A percentile compares a stretch with the other conserved stretches of the same genome.
Conservation (phyloP, 2,329 filamentous ascomycete genomes). For the Beauveria bassiana region DNA sequence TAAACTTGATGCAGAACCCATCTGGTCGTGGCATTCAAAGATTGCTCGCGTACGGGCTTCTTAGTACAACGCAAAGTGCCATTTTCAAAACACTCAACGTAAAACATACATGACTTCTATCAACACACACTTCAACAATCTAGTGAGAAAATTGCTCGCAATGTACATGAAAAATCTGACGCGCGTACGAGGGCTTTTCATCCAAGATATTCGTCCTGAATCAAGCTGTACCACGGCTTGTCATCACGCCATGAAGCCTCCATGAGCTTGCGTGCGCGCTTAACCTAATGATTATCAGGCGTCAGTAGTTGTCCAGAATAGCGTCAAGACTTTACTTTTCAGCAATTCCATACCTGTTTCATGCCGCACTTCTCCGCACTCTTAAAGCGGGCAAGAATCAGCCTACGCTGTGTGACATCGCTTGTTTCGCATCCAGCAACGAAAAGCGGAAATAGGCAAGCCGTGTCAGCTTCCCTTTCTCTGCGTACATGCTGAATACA, state of each 20-base stretch:
- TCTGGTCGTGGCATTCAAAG: neutral
- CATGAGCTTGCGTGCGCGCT: constrained; percentile 56
- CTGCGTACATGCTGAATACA: constrained; percentile 54
- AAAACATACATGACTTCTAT: constrained; percentile 1
- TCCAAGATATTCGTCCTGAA: constrained; percentile 61
- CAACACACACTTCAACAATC: constrained; percentile 5
- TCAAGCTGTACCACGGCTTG: constrained; percentile 60
- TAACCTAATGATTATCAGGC: constrained; percentile 32
- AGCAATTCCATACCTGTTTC: constrained; percentile 53
- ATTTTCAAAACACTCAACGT: neutral
- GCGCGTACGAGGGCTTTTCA: constrained; percentile 24
- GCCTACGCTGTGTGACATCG: constrained; percentile 44
- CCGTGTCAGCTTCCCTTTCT: constrained; percentile 66
- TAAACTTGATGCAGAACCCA: neutral
- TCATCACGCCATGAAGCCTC: constrained; percentile 62
- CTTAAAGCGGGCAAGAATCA: constrained; percentile 58
- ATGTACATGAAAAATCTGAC: neutral
- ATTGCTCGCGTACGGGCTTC: neutral
- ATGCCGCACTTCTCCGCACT: constrained; percentile 66
- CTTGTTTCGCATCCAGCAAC: constrained; percentile 70
- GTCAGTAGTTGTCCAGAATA: neutral
- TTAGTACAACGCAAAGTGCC: neutral
- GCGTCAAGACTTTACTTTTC: no score
- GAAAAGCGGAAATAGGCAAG: constrained; percentile 73
- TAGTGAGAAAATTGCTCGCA: neutral